A percentile compares a stretch with the other conserved stretches of the same genome.
Conservation (phyloP, 1,139 yeast species). For the Blastobotrys serpentis region DNA sequence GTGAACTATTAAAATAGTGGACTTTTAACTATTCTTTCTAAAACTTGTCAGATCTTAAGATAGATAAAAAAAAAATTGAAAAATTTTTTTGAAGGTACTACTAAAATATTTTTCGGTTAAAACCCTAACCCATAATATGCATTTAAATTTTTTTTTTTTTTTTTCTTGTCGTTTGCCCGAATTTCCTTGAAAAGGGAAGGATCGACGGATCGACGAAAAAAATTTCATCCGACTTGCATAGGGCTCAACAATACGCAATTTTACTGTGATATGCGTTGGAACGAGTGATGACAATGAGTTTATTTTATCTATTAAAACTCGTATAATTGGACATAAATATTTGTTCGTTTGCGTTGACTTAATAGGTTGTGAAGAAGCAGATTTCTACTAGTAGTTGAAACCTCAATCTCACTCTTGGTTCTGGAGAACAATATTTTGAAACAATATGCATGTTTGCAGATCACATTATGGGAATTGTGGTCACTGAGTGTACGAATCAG, state of each 20-base stretch:
- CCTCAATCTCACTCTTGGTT: no score
- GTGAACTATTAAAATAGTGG: background rate
- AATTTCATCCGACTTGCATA: constrained; percentile 1
- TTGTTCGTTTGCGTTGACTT: no score
- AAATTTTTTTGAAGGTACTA: background rate
- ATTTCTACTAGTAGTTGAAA: no score
- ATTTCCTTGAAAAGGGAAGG: background rate
- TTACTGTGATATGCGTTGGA: no score
- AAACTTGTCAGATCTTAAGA: constrained; percentile 10
- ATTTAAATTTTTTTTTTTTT: background rate
- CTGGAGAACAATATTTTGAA: no score
- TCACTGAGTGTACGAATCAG: background rate
- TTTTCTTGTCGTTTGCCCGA: background rate
- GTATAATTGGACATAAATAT: no score
- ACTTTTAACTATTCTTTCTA: background rate
- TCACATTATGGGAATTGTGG: no score
- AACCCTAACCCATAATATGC: background rate
- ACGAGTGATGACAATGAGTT: no score
- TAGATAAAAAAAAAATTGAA: background rate
- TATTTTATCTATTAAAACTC: no score
- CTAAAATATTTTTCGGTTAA: constrained; percentile 4
- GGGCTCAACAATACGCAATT: no score
- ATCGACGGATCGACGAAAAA: background rate
- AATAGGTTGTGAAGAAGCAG: no score
- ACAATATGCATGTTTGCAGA: no score